Evolutionary conservation across 306 rosid genomes (phyloP).

Genomic region (Oxytropis ochrocephala): DNA sequence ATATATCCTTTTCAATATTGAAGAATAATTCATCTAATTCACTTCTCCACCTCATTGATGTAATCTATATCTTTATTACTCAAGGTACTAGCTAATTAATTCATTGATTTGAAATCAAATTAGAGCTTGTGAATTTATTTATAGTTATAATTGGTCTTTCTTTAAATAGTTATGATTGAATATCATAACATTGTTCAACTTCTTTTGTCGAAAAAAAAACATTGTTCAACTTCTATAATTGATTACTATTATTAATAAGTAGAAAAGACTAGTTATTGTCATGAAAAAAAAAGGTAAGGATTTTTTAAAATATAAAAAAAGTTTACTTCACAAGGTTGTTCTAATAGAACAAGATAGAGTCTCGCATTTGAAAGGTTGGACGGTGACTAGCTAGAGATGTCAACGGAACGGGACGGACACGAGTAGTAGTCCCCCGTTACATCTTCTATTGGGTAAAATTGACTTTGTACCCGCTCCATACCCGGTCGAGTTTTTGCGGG

Average conservation of each 20-base stretch:
- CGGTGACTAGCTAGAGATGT: too few species aligned
- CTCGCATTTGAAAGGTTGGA: too few species aligned
- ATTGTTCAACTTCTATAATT: background rate
- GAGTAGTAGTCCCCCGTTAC: too few species aligned
- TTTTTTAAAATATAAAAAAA: background rate
- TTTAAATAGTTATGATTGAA: background rate
- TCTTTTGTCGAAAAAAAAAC: too few species aligned
- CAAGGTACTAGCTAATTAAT: background rate
- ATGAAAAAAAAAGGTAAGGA: background rate
- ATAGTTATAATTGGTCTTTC: background rate
- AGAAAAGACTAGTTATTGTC: background rate
- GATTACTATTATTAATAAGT: background rate
- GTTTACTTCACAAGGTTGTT: too few species aligned
- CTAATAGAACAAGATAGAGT: too few species aligned
- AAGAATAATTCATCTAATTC: background rate
- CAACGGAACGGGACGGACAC: too few species aligned
- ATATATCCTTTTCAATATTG: background rate
- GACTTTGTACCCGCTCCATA: too few species aligned
- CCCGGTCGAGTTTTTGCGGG: too few species aligned
- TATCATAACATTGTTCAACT: background rate
- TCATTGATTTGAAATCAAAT: background rate
- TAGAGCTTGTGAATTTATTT: background rate
- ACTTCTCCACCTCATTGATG: background rate
- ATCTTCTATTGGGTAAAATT: too few species aligned
- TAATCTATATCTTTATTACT: background rate